Evolutionary conservation across 108 stramenopile species (phyloP).

Genomic region (Hondaea fermentalgiana): DNA sequence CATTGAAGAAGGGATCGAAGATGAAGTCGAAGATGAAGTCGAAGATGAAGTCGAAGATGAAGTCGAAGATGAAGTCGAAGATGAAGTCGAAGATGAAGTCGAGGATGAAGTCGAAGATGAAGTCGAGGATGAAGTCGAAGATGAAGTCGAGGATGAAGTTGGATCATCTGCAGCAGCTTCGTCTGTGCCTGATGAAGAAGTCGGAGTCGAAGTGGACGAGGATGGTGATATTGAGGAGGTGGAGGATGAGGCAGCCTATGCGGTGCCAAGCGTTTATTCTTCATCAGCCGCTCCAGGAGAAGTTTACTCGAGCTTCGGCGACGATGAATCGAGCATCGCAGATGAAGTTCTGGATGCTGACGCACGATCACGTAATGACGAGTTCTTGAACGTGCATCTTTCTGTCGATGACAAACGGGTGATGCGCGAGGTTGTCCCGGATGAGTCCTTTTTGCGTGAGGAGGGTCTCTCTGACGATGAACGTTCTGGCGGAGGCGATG

Average conservation of each 20-base stretch:
- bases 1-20: background rate
- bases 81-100: background rate
- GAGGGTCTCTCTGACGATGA: background rate
- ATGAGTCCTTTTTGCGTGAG: background rate
- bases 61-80: background rate
- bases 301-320: conserved; percentile 1
- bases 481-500: background rate
- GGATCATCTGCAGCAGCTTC: no score
- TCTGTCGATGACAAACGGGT: background rate
- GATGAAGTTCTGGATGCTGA: background rate
- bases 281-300: background rate
- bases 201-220: background rate
- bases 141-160: background rate
- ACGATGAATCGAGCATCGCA: background rate
- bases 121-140: background rate
- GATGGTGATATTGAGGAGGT: background rate
- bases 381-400: background rate
- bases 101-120: background rate
- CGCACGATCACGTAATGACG: background rate
- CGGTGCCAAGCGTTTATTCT: background rate
- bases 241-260: background rate
- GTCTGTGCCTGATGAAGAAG: no score
- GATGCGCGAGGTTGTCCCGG: background rate
- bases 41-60: background rate
- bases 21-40: background rate